These are phyloP conservation scores for Stagonosporopsis chrysanthemi DNA, from an alignment of 2,329 filamentous ascomycete species.

Conservation along the genomic window DNA sequence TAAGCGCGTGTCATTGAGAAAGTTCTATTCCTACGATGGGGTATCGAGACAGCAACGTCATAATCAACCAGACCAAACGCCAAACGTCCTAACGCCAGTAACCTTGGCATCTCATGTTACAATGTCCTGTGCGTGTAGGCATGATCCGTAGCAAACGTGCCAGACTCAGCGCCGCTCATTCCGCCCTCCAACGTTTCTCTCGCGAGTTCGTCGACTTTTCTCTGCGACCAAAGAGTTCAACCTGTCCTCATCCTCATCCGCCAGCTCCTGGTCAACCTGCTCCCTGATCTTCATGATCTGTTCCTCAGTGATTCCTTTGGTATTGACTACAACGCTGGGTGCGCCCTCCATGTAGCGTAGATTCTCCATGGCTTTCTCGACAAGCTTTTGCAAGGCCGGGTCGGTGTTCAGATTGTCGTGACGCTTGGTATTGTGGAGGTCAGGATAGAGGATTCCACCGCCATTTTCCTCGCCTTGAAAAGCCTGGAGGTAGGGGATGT, in stretches of 20 bases:
- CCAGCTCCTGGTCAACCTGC: conserved; percentile 72
- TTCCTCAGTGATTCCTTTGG: conserved; percentile 80
- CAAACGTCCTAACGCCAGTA: conserved; percentile 3
- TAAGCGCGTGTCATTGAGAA: not conserved
- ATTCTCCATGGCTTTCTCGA: conserved; percentile 83
- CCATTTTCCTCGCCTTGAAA: conserved; percentile 80
- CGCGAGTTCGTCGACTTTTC: conserved; percentile 49
- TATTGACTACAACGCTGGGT: conserved; percentile 78
- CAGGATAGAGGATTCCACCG: conserved; percentile 77
- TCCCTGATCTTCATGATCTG: conserved; percentile 62
- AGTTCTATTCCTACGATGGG: conserved; percentile 2
- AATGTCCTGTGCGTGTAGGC: not conserved
- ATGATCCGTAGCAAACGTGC: not conserved
- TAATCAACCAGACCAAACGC: conserved; percentile 1
- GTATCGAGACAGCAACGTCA: conserved; percentile 5
- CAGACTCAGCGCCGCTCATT: conserved; percentile 47
- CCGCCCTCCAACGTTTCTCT: conserved; percentile 56
- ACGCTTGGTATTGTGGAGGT: conserved; percentile 76
- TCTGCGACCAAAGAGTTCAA: conserved; percentile 64
- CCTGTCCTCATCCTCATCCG: conserved; percentile 68
- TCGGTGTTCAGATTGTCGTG: conserved; percentile 80
- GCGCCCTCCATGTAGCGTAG: conserved; percentile 83
- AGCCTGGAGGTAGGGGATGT: conserved; percentile 85
- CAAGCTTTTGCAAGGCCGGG: conserved; percentile 77
- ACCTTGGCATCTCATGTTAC: not conserved